These are phyloP conservation scores for Metarhizium sp. DNA, from an alignment of 2,329 filamentous ascomycete species.

Conservation along the genomic window DNA sequence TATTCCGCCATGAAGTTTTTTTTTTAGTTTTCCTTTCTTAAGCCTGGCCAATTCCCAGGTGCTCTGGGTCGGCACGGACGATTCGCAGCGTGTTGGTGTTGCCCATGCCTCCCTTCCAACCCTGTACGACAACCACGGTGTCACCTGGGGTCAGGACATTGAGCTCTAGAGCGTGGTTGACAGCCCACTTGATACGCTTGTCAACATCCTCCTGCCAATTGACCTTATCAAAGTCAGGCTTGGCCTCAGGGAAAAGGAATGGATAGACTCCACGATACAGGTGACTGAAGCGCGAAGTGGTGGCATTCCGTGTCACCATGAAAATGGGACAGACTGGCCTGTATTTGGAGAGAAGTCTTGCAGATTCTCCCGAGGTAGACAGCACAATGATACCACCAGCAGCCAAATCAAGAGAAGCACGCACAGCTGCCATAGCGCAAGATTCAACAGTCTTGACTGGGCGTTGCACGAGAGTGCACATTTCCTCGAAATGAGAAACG, in stretches of 20 bases:
- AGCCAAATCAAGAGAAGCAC: slow-evolving; percentile 90
- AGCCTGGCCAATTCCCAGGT: slow-evolving; percentile 45
- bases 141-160: slow-evolving; percentile 64
- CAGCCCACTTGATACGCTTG: slow-evolving; percentile 93
- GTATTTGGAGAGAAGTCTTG: slow-evolving; percentile 95
- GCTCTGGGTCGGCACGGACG: slow-evolving; percentile 50
- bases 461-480: slow-evolving; percentile 72
- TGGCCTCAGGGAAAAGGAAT: slow-evolving; percentile 85
- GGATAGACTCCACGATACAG: slow-evolving; percentile 97
- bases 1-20: neutral
- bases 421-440: slow-evolving; percentile 93
- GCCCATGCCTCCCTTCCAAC: slow-evolving; percentile 86
- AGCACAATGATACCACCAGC: slow-evolving; percentile 93
- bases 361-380: slow-evolving; percentile 91
- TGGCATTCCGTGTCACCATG: slow-evolving; percentile 88
- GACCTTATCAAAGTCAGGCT: slow-evolving; percentile 86
- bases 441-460: slow-evolving; percentile 87
- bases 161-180: slow-evolving; percentile 77
- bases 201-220: slow-evolving; percentile 99
- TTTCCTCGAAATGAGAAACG: slow-evolving; percentile 91
- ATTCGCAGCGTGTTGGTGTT: slow-evolving; percentile 76
- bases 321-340: slow-evolving; percentile 98
- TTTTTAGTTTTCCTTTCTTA: slow-evolving; percentile 3
- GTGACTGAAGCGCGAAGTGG: slow-evolving; percentile 82
- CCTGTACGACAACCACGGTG: slow-evolving; percentile 74